Base-by-base conservation (phyloP, 2,329 filamentous ascomycete genomes). In the Sporothrix inflata region DNA sequence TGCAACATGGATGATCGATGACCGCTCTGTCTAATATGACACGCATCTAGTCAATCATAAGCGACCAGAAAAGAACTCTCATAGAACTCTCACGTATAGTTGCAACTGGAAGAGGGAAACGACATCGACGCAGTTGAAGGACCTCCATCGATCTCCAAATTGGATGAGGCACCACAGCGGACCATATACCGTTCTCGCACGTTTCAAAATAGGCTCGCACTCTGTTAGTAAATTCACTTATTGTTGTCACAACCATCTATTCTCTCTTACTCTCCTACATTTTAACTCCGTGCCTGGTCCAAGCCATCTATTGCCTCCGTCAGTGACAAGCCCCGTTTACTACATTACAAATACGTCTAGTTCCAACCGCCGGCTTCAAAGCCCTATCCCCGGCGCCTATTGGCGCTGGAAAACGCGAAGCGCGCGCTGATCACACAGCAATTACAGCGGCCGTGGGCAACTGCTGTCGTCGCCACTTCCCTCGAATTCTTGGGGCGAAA, bases 311-410 rank as follows among this genome's bases (percentile, higher is more conserved):
- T 63, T 11, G 60, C 38, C 60, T 65, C 38, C 38, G 21, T 42
- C 57, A 16, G 21, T 45, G 60, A 45, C 60, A 65, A 7, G 55
- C 55, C 55, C 55, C 60, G 60, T 65, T 65, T 9, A 65, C 9
- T 45, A 14, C 60, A 45, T 65, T 65, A 45, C 60, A 45, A 65
- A 65, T 65, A 16, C 38, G 16, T 34, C 30, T 8, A 21, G 34
- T 40, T 19, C 8, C 55, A 61, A 34, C 55, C 60, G 34, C 60
- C 21, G 38, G 57, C 19, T 63, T 63, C 60, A 65, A 45, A 27
- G 34, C 60, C 60, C 60, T 65, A 65, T 42, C 60, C 60, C 60
- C 60, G 60, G 60, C 60, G 60, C 60, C 60, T 45, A 65, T 45
- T 65, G 38, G 40, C 60, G 60, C 60, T 65, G 38, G 38, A 65